Evolutionary conservation across 2,329 filamentous ascomycete genomes (phyloP), one percentile per base, ranked within the genome.

Genomic region (Microdochium paspali): DNA sequence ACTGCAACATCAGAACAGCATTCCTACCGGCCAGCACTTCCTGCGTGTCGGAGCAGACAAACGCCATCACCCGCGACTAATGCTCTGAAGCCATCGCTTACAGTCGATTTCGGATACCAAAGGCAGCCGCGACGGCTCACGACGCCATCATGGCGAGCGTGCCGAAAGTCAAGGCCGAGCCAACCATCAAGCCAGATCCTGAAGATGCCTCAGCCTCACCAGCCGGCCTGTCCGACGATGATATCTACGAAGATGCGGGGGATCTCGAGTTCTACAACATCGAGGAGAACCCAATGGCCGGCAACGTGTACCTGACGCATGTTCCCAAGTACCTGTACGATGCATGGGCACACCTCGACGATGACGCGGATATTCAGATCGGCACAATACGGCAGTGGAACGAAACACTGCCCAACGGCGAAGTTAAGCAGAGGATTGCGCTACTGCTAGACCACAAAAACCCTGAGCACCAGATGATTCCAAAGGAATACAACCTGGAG

Each of bases 401-500:
- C 48, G 73, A 77, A 52, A 61, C 61, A 40, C 77, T 75, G n/a
- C 68, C 74, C 23, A 71, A 79, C 51, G 74, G 75, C 15, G 66
- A 74, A 53, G 18, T 30, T 15, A 51, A 72, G 61, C 64, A 68
- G 50, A 71, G 71, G 49, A 66, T 76, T 52, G 66, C 84, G 62
- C 85, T 95, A 68, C 77, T 89, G 52, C 74, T 95, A 40, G 72
- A 76, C 57, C 74, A 74, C 21, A 74, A 81, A 46, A 72, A 84
- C 45, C 71, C 78, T 7, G 74, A 81, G 52, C 89, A 95, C 61
- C 77, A 84, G 55, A 69, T 76, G 4, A 74, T 96, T n/a, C 90
- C 90, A 10, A 88, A 88, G 60, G 89, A 95, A 60, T 98, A 96
- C 67, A 79, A 88, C 54, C 70, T 97, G 49, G 82, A 89, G 44